Evolutionary conservation across 345 rosid genomes (phyloP).

Genomic region (Dimocarpus longan): DNA sequence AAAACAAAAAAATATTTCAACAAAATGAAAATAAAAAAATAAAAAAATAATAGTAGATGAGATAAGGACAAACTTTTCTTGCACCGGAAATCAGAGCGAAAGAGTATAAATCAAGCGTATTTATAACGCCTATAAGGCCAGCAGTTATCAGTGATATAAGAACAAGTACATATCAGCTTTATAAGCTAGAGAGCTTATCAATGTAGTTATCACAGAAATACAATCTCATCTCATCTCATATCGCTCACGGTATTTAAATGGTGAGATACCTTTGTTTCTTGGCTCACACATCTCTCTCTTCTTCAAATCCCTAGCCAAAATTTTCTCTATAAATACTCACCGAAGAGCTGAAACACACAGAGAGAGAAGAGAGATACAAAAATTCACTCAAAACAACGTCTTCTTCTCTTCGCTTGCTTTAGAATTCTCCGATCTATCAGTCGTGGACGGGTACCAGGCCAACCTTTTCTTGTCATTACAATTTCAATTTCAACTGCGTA

Average conservation of each 20-base stretch:
- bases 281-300: conserved; percentile 20
- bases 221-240: conserved; percentile 37
- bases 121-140: fast-evolving
- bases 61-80: not conserved
- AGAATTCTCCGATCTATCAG: conserved; percentile 43
- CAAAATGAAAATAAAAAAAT: not conserved
- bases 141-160: fast-evolving
- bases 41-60: no score
- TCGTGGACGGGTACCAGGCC: conserved; percentile 16
- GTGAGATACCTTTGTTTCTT: conserved; percentile 31
- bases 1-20: no score
- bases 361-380: conserved; percentile 15
- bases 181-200: fast-evolving
- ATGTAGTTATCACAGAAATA: not conserved
- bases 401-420: conserved; percentile 23
- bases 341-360: conserved; percentile 27
- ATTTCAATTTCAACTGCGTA: not conserved
- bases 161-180: not conserved
- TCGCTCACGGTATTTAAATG: conserved; percentile 42
- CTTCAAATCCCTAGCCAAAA: conserved; percentile 54
- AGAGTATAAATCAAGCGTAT: conserved; percentile 8
- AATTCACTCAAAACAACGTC: conserved; percentile 30
- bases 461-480: conserved; percentile 19
- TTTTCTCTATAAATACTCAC: conserved; percentile 48
- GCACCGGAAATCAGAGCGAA: not conserved